A percentile compares a stretch with the other conserved stretches of the same genome.
Conservation (phyloP, 2,329 filamentous ascomycete species). For the Metarhizium album region DNA sequence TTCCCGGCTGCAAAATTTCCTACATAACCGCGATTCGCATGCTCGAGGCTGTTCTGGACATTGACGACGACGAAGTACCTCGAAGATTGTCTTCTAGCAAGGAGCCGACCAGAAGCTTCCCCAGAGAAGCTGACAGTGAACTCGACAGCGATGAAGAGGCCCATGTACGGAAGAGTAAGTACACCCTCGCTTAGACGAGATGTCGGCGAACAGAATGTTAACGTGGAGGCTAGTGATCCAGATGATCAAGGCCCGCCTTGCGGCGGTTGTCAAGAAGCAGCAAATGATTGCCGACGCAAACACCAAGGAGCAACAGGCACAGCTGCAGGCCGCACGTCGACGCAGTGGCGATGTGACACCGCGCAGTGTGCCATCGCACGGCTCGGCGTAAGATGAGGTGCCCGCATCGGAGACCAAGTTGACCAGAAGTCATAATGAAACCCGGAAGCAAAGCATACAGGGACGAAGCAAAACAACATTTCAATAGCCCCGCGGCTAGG, state of each 20-base stretch:
- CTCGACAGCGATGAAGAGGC: slow-evolving; percentile 61
- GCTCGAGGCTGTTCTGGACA: slow-evolving; percentile 88
- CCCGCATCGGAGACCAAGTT: background rate
- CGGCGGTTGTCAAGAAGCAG: slow-evolving; percentile 48
- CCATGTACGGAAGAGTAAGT: slow-evolving; percentile 61
- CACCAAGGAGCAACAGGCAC: slow-evolving; percentile 33
- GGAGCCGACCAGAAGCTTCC: slow-evolving; percentile 29
- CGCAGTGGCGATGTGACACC: slow-evolving; percentile 47
- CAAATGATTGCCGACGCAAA: slow-evolving; percentile 49
- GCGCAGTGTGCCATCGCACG: slow-evolving; percentile 40
- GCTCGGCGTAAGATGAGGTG: slow-evolving; percentile 23
- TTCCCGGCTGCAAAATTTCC: slow-evolving; percentile 78
- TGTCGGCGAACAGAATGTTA: slow-evolving; percentile 7
- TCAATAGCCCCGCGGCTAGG: slow-evolving; percentile 4
- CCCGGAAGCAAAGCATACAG: background rate
- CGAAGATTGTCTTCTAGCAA: slow-evolving; percentile 26
- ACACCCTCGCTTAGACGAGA: too few species aligned
- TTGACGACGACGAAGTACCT: slow-evolving; percentile 49
- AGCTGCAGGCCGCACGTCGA: slow-evolving; percentile 31
- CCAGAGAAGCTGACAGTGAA: slow-evolving; percentile 27
- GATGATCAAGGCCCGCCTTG: slow-evolving; percentile 49
- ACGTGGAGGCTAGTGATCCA: slow-evolving; percentile 40
- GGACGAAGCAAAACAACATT: background rate
- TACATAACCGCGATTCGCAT: slow-evolving; percentile 91
- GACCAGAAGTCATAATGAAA: background rate